Evolutionary conservation across 805 yeast genomes (phyloP).

Genomic region (Candida loeiensis): DNA sequence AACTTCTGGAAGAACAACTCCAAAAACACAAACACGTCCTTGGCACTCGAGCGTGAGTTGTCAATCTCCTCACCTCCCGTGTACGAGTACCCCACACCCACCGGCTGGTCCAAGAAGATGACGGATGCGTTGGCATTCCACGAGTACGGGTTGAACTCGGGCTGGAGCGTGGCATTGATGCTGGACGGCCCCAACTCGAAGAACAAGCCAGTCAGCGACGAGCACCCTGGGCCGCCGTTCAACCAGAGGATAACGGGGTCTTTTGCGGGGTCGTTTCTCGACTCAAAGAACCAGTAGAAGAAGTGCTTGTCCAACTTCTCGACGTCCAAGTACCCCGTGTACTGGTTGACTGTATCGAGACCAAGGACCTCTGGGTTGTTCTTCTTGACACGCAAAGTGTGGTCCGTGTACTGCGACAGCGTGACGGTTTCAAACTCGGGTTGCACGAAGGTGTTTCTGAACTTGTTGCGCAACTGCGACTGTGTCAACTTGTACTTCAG

Average conservation of each 20-base stretch:
- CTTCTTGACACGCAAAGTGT: conserved; percentile 30
- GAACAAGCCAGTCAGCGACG: conserved; percentile 27
- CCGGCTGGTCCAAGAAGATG: conserved; percentile 26
- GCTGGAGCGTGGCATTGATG: conserved; percentile 21
- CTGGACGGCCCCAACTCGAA: conserved; percentile 31
- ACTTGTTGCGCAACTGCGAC: conserved; percentile 11
- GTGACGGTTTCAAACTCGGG: conserved; percentile 12
- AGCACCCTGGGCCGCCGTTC: conserved; percentile 34
- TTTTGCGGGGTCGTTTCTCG: conserved; percentile 30
- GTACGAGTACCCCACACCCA: conserved; percentile 25
- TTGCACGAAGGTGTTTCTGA: conserved; percentile 8
- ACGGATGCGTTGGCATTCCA: conserved; percentile 30
- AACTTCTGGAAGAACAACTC: conserved; percentile 25
- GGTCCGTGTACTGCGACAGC: conserved; percentile 18
- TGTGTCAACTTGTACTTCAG: conserved; percentile 6
- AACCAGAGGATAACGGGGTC: conserved; percentile 34
- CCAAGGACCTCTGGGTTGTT: conserved; percentile 35
- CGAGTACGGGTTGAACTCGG: conserved; percentile 25
- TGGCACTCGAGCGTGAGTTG: conserved; percentile 18
- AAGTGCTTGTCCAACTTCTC: conserved; percentile 29
- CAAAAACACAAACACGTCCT: conserved; percentile 21
- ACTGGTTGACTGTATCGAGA: conserved; percentile 35
- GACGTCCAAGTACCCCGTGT: conserved; percentile 39
- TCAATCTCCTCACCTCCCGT: conserved; percentile 16
- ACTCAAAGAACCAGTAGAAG: conserved; percentile 31